Percentiles rank a stretch among this genome's conserved stretches.
Conservation (phyloP, 73 alveolate genomes). For the Tetrahymena elliotti region DNA sequence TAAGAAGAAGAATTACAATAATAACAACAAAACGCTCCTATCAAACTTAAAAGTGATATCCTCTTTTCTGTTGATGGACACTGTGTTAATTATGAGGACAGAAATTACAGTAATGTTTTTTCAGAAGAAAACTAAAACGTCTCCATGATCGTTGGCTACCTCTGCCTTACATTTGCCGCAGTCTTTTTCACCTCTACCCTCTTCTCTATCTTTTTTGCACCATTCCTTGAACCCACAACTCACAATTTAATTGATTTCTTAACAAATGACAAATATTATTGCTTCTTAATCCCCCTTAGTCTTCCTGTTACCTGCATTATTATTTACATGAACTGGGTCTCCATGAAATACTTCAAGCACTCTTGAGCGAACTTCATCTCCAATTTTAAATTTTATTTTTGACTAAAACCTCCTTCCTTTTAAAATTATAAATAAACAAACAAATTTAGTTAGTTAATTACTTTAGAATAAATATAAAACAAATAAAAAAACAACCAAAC, state of each 20-base stretch:
- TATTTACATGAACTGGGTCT: constrained; percentile 52
- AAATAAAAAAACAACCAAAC: neutral
- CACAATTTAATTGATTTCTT: neutral
- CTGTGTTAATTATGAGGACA: neutral
- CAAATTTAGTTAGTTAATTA: neutral
- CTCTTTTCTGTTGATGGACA: neutral
- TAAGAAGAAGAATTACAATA: neutral
- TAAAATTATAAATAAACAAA: no score
- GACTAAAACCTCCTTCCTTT: neutral
- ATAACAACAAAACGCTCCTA: neutral
- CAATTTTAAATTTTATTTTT: neutral
- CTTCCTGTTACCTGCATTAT: constrained; percentile 11
- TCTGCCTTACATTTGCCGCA: neutral
- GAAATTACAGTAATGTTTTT: neutral
- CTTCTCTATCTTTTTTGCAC: neutral
- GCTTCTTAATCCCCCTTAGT: constrained; percentile 45
- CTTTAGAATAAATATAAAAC: neutral
- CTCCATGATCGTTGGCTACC: neutral
- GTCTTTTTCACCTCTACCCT: neutral
- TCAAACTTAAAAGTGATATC: neutral
- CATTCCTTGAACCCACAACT: neutral
- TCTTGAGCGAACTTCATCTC: constrained; percentile 23
- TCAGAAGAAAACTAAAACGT: neutral
- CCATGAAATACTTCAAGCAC: constrained; percentile 63
- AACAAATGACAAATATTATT: constrained; percentile 43